Base-by-base conservation (phyloP, 2,329 filamentous ascomycete genomes). In the Colletotrichum lindemuthianum region DNA sequence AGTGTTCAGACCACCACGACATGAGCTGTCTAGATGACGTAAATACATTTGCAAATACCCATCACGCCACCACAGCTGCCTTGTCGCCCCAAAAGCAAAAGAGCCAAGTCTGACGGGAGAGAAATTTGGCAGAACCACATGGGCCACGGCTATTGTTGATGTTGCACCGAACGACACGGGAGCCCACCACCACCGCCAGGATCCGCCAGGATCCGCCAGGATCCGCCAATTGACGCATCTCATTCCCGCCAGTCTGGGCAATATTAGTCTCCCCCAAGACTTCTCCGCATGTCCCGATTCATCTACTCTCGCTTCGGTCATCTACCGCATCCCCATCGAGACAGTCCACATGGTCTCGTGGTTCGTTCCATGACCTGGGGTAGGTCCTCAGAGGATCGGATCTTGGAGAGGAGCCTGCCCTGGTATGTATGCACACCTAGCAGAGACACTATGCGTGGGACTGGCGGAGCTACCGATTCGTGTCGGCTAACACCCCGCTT, bases 221-320 rank as follows among this genome's bases (percentile, higher is more conserved):
- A 50, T 63, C 63, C 63, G 59, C 63, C 63, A 65, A 65, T 65
- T 7, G 24, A 57, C 16, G n/a, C 12, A 4, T n/a, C 4, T 12
- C 47, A 65, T 61, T 57, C 58, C 63, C 58, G 63, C 58, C 15
- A 32, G 5, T 13, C 40, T 43, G 24, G 15, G 24, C 39, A 13
- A 2, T 6, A 15, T 6, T 24, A 15, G 4, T 4, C 32, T 34
- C 2, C n/a, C 24, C 43, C 12, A 37, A 11, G 24, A 6, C 16
- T 8, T 37, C 32, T 11, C 41, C 48, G 36, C 11, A n/a, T 13
- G 32, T 45, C 47, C 40, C 15, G 13, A 52, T 56, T 41, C 41
- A 48, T 52, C 16, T 43, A 11, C 63, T 63, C 32, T 59, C 15
- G 51, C 44, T 52, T 52, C 40, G 39, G 63, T 32, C 47, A 57